Conservation (phyloP, 2,329 filamentous ascomycete species). For the Teratosphaeriaceae sp. region DNA sequence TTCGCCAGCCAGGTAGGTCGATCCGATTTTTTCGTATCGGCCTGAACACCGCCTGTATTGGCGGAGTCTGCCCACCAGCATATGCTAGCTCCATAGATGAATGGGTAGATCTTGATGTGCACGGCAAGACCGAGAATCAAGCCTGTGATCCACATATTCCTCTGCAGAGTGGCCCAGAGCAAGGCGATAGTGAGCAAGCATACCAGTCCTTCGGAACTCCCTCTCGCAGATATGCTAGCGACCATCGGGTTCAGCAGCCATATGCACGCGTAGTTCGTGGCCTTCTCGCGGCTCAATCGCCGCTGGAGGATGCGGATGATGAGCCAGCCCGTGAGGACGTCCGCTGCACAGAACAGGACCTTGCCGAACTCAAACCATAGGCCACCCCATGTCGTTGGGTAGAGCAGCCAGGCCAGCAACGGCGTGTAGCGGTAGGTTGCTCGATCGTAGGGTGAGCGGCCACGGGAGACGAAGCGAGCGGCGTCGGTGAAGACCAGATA, state of each 20-base stretch:
- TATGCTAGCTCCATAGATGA: constrained; percentile 82
- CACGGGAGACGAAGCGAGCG: constrained; percentile 64
- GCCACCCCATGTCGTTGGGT: constrained; percentile 64
- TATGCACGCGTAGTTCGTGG: constrained; percentile 71
- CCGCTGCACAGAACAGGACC: constrained; percentile 72
- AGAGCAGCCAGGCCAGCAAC: constrained; percentile 80
- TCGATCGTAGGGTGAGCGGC: constrained; percentile 71
- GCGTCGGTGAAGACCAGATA: constrained; percentile 98
- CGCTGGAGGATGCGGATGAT: constrained; percentile 50
- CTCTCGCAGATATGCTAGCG: constrained; percentile 88
- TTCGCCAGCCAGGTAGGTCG: background rate
- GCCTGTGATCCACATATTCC: constrained; percentile 60
- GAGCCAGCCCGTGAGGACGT: constrained; percentile 78
- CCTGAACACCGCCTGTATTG: constrained; percentile 4
- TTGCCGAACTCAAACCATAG: constrained; percentile 80
- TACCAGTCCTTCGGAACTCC: constrained; percentile 85
- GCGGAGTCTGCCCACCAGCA: constrained; percentile 67
- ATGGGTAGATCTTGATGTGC: constrained; percentile 98
- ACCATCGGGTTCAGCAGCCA: constrained; percentile 99
- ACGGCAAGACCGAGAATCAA: constrained; percentile 78
- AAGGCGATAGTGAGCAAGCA: constrained; percentile 77
- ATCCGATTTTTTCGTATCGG: background rate
- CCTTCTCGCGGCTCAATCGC: constrained; percentile 39
- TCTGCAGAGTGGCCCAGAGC: constrained; percentile 70
- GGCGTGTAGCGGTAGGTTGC: constrained; percentile 98